Evolutionary conservation across 2,329 filamentous ascomycete genomes (phyloP).

Genomic region (Cucurbitaria berberidis): DNA sequence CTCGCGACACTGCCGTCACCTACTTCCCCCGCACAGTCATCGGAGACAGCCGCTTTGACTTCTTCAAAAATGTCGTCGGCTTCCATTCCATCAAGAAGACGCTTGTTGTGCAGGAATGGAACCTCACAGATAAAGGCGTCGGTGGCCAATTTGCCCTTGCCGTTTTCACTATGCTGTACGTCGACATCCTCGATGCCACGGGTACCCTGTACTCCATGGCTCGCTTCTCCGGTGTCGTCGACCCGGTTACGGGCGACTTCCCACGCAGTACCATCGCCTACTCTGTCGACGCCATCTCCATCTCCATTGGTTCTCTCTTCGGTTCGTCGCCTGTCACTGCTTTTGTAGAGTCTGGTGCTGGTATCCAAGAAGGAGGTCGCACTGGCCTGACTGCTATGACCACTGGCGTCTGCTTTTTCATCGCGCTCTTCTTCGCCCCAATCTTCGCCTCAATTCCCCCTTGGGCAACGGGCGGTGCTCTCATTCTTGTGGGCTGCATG

Average conservation of each 20-base stretch:
- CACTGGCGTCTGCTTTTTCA: constrained; percentile 77
- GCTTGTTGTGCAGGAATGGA: constrained; percentile 75
- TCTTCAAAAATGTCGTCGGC: constrained; percentile 85
- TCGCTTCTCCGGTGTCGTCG: constrained; percentile 78
- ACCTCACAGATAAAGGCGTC: constrained; percentile 62
- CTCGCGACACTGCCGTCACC: constrained; percentile 74
- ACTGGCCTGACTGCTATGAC: constrained; percentile 81
- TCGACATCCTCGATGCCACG: constrained; percentile 83
- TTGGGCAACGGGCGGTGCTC: constrained; percentile 88
- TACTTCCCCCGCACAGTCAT: constrained; percentile 76
- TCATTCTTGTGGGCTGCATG: constrained; percentile 83
- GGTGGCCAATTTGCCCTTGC: constrained; percentile 81
- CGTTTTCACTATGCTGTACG: constrained; percentile 86
- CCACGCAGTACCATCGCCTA: constrained; percentile 86
- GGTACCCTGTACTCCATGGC: constrained; percentile 92
- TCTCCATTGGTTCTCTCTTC: constrained; percentile 79
- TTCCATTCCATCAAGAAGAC: constrained; percentile 78
- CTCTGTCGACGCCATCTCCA: constrained; percentile 78
- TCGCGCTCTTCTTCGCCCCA: constrained; percentile 86
- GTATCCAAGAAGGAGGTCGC: constrained; percentile 84
- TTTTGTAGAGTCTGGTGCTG: constrained; percentile 85
- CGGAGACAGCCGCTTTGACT: constrained; percentile 76
- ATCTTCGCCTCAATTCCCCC: constrained; percentile 89
- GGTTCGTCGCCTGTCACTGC: constrained; percentile 83
- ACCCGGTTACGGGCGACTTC: constrained; percentile 83